These are phyloP conservation scores for Borealophlyctis nickersoniae DNA, from an alignment of 192 early-diverging fungal species.

Conservation along the genomic window DNA sequence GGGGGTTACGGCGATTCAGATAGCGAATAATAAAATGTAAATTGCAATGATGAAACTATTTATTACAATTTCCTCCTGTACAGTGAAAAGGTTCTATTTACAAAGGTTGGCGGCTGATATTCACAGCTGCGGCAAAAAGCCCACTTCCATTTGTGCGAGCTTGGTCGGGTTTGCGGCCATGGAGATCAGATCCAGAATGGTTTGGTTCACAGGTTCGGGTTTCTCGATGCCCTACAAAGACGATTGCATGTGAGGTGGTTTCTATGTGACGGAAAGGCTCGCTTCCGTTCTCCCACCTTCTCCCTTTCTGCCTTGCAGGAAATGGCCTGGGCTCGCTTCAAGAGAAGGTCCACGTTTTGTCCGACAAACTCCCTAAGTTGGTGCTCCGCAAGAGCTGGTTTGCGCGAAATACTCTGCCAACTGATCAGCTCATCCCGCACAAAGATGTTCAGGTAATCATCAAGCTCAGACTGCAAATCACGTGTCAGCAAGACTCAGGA, in stretches of 20 bases:
- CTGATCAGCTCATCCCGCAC: constrained; percentile 90
- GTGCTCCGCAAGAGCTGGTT: constrained; percentile 55
- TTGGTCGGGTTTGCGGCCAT: constrained; percentile 89
- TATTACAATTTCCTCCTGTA: too few species aligned
- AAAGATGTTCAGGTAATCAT: constrained; percentile 91
- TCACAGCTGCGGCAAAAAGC: constrained; percentile 69
- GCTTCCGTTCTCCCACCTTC: constrained; percentile 44
- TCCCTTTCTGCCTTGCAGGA: constrained; percentile 74
- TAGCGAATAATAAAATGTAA: too few species aligned
- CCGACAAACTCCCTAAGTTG: constrained; percentile 66
- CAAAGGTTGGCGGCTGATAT: too few species aligned
- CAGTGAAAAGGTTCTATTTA: too few species aligned
- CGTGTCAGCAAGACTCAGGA: neutral
- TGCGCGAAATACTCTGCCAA: constrained; percentile 58
- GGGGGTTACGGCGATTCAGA: neutral
- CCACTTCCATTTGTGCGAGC: constrained; percentile 91
- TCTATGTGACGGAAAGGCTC: neutral
- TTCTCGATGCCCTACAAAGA: constrained; percentile 44
- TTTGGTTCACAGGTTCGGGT: constrained; percentile 70
- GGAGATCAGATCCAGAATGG: constrained; percentile 85
- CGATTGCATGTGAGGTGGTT: neutral
- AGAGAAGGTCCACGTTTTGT: constrained; percentile 69
- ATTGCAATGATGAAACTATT: too few species aligned
- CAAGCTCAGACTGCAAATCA: constrained; percentile 66
- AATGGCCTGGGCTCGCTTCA: constrained; percentile 63